Evolutionary conservation across 371 early-diverging fungal species (phyloP).

Genomic region (Mortierella sp.): DNA sequence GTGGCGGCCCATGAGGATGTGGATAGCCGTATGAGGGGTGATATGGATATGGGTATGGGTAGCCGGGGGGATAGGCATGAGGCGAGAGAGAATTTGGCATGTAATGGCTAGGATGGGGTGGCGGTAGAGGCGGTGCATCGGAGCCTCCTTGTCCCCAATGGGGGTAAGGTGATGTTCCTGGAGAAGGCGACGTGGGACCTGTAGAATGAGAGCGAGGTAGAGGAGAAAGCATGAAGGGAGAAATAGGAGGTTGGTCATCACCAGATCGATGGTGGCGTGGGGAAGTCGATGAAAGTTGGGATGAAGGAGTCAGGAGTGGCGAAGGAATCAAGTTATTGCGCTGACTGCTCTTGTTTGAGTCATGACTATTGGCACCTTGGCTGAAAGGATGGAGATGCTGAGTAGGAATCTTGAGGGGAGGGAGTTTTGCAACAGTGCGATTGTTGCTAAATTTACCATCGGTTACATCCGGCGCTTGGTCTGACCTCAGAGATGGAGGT

Average conservation of each 20-base stretch:
- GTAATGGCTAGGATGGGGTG: slow-evolving; percentile 34
- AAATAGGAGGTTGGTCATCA: slow-evolving; percentile 26
- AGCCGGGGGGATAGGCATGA: slow-evolving; percentile 43
- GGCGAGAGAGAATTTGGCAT: slow-evolving; percentile 30
- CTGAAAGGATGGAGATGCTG: slow-evolving; percentile 41
- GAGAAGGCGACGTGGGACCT: slow-evolving; percentile 18
- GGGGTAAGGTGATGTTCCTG: slow-evolving; percentile 26
- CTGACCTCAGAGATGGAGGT: slow-evolving; percentile 4
- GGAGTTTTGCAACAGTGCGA: slow-evolving; percentile 30
- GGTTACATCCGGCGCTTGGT: background rate
- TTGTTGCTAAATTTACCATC: background rate
- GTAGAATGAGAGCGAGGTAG: slow-evolving; percentile 42
- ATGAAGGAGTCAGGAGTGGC: slow-evolving; percentile 7
- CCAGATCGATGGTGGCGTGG: slow-evolving; percentile 12
- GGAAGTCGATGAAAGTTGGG: slow-evolving; percentile 8
- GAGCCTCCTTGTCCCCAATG: slow-evolving; percentile 42
- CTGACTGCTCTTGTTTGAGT: slow-evolving; percentile 8
- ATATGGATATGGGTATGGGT: slow-evolving; percentile 53
- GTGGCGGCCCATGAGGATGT: slow-evolving; percentile 30
- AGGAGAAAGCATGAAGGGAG: slow-evolving; percentile 49
- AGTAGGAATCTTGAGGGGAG: slow-evolving; percentile 46
- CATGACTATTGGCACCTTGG: slow-evolving; percentile 10
- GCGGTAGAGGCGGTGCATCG: slow-evolving; percentile 27
- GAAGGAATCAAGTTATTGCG: slow-evolving; percentile 16
- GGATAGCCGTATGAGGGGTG: slow-evolving; percentile 53